A percentile compares a stretch with the other conserved stretches of the same genome.
phyloP scores from a whole-genome alignment of 2,329 filamentous ascomycete genomes.

The Epichloe scottii region DNA sequence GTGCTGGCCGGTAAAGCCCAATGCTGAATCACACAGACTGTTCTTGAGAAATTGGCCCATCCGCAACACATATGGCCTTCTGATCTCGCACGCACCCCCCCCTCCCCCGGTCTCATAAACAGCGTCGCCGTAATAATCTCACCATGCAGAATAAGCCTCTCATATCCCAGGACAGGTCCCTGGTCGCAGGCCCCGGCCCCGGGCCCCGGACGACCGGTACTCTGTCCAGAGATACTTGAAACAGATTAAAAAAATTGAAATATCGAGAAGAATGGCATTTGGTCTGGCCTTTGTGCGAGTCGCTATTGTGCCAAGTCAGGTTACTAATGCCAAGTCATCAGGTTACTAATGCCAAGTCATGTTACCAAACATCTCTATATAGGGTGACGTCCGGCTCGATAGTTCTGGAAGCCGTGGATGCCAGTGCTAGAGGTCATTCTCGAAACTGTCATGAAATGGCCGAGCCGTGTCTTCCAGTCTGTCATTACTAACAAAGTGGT shows the following conservation, averaged over 20 bases:
- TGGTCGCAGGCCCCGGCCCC: neutral
- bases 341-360: neutral
- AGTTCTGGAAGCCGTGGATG: neutral
- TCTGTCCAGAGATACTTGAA: neutral
- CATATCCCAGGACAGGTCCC: neutral
- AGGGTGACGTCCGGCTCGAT: neutral
- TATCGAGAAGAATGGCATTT: neutral
- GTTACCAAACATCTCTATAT: neutral
- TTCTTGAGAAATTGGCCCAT: neutral
- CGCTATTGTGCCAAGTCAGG: neutral
- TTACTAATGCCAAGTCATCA: neutral
- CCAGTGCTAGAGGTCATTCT: neutral
- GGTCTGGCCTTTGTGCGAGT: neutral
- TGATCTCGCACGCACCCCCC: no score
- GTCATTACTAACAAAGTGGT: neutral
- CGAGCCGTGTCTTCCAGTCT: neutral
- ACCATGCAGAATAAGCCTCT: neutral
- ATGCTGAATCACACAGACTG: neutral
- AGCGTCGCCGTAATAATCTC: neutral
- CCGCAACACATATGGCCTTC: no score
- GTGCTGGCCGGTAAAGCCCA: neutral
- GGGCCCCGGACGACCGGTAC: neutral
- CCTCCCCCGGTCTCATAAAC: no score
- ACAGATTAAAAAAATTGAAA: neutral
- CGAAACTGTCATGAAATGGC: neutral